A percentile compares a stretch with the other conserved stretches of the same genome.
These are phyloP conservation scores for Cerioporus squamosus DNA, from an alignment of 1,284 basidiomycete genomes.

Conservation along the genomic window DNA sequence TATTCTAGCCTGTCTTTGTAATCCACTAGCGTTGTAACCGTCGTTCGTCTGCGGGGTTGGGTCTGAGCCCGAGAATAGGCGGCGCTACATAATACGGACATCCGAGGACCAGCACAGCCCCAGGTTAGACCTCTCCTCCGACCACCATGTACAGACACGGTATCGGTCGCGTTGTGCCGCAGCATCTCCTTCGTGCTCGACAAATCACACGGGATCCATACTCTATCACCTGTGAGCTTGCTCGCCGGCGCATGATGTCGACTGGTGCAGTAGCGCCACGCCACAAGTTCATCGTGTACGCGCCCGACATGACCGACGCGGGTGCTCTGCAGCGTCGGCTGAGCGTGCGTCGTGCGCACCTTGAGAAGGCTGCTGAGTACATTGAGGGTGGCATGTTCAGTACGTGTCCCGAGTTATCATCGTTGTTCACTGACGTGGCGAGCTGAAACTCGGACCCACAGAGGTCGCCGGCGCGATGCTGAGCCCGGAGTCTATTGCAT, in stretches of 20 bases:
- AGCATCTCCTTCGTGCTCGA: neutral
- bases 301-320: constrained; percentile 42
- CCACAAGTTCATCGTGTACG: constrained; percentile 42
- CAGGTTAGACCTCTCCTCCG: no score
- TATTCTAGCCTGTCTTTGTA: no score
- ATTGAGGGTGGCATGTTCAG: constrained; percentile 31
- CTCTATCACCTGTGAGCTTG: no score
- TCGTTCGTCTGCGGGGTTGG: no score
- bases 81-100: no score
- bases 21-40: no score
- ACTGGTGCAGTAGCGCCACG: neutral
- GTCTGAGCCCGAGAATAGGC: no score
- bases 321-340: constrained; percentile 39
- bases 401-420: constrained; percentile 22
- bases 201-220: neutral
- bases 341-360: constrained; percentile 37
- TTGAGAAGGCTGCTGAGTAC: constrained; percentile 30
- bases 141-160: no score
- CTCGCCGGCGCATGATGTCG: constrained; percentile 12
- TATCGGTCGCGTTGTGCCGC: no score
- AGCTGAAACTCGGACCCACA: neutral
- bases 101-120: no score
- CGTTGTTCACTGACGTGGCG: neutral
- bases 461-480: constrained; percentile 32
- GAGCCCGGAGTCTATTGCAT: constrained; percentile 27